Percentiles rank a stretch among this genome's conserved stretches.
These are phyloP conservation scores for Sambucus nigra DNA, from an alignment of 129 eudicot genomes.

Conservation along the genomic window DNA sequence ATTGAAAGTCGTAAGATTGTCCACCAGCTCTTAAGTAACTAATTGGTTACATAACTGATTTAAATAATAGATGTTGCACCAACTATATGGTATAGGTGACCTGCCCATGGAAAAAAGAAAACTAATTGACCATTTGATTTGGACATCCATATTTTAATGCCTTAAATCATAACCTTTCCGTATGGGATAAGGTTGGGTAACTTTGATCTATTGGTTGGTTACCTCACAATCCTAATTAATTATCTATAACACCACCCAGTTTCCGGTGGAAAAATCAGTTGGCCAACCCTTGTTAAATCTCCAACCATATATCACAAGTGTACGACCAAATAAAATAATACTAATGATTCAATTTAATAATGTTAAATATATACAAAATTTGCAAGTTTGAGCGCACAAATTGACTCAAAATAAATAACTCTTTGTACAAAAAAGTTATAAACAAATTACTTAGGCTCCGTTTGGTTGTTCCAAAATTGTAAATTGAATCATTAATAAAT, in stretches of 20 bases:
- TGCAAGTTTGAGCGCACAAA: background rate
- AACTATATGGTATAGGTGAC: constrained; percentile 4
- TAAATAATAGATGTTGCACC: constrained; percentile 1
- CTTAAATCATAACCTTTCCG: no score
- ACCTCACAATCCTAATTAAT: background rate
- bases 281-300: background rate
- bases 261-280: background rate
- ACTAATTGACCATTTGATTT: background rate
- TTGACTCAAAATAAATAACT: background rate
- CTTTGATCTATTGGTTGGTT: background rate
- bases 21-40: background rate
- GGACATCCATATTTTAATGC: background rate
- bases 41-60: background rate
- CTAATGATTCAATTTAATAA: background rate
- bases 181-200: background rate
- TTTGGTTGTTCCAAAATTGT: no score
- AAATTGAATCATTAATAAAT: no score
- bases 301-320: background rate
- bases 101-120: background rate
- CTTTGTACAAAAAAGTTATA: background rate
- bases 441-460: no score
- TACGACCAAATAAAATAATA: background rate
- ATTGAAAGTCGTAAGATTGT: background rate
- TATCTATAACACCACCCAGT: background rate
- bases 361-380: background rate